phyloP scores from a whole-genome alignment of 192 early-diverging fungal genomes.

The Entomortierella parvispora region DNA sequence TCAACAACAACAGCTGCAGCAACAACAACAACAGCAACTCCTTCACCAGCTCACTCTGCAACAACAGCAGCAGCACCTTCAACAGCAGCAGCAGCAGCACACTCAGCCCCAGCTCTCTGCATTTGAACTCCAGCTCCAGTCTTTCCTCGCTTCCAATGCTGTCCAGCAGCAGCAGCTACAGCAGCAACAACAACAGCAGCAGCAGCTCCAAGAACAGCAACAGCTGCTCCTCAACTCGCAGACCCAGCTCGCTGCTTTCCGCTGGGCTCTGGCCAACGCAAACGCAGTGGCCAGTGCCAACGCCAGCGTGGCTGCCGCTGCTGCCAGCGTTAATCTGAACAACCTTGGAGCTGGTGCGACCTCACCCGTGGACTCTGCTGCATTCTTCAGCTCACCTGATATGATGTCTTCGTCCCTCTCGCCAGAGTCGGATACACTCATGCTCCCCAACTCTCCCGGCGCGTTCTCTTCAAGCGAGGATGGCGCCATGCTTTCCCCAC shows the following conservation, averaged over 20 bases:
- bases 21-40: conserved; percentile 39
- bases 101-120: conserved; percentile 21
- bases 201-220: conserved; percentile 39
- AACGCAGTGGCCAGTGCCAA: conserved; percentile 14
- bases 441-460: conserved; percentile 43
- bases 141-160: conserved; percentile 36
- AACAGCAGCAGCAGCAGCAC: conserved; percentile 21
- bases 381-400: conserved; percentile 51
- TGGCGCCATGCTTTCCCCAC: conserved; percentile 31
- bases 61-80: conserved; percentile 25
- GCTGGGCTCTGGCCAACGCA: conserved; percentile 29
- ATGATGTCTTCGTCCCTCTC: conserved; percentile 41
- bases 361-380: conserved; percentile 40
- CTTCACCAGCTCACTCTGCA: conserved; percentile 37
- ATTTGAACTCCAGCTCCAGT: conserved; percentile 41
- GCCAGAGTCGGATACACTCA: conserved; percentile 30
- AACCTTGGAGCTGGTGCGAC: background rate
- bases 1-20: conserved; percentile 28
- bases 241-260: conserved; percentile 40
- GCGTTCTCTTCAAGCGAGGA: conserved; percentile 35
- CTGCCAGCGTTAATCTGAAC: background rate
- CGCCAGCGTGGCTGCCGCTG: background rate
- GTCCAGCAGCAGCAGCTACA: conserved; percentile 41
- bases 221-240: conserved; percentile 40
- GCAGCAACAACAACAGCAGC: conserved; percentile 38